Evolutionary conservation across 805 yeast species (phyloP), one percentile per base, ranked within the genome.

Genomic region (Cyberlindnera veronae): DNA sequence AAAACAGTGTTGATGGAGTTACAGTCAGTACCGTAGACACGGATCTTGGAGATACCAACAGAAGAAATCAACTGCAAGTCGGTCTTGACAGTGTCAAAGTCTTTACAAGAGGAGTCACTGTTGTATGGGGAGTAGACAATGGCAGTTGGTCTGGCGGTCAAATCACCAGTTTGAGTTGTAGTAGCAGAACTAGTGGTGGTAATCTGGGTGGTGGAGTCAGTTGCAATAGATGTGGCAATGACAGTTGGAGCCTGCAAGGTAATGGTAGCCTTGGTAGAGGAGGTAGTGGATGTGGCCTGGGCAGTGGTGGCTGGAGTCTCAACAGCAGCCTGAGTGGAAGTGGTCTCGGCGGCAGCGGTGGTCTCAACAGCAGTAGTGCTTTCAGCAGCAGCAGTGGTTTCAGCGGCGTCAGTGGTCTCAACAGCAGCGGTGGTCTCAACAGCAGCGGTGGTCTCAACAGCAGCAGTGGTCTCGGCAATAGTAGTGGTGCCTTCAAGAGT

Each of bases 21-120:
- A 68, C 97, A 90, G 62, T 90, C 97, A 43, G 86, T 83, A 52
- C 95, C 95, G 59, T 90, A 90, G 38, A 87, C 60, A 68, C 97
- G 79, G 39, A 90, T 66, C 38, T 74, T 73, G 29, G 64, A 58
- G 53, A 89, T 80, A 40, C 88, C 85, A 56, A 77, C 79, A 41
- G 73, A 59, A 19, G 63, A 56, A 53, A 90, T 84, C 44, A 65
- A 54, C 22, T 66, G 49, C 44, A 90, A 68, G 61, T 90, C 96
- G 17, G 65, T 46, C 34, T 61, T 44, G 32, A 90, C 84, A 12
- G 74, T 58, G 40, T 56, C 65, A 32, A 71, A 63, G 44, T 66
- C 68, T 58, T 86, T 89, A 67, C 97, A 89, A 3, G 75, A 48
- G 24, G 81, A 76, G 56, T 77, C 81, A 55, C 77, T 62, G 41